A percentile compares a stretch with the other conserved stretches of the same genome.
Conservation (phyloP, 805 yeast species). For the Kuraishia hungarica region DNA sequence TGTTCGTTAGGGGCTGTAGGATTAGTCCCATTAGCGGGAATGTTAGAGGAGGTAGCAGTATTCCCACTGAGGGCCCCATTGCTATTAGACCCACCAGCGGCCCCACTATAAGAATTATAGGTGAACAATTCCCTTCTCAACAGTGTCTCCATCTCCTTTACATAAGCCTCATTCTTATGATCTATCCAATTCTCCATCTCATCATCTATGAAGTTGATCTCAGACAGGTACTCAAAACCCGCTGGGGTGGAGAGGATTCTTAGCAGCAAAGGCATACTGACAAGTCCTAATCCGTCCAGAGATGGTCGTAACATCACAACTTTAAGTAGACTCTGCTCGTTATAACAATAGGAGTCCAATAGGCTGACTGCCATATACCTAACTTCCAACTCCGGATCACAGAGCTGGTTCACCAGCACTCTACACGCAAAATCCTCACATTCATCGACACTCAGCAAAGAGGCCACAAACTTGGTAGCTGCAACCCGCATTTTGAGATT, state of each 20-base stretch:
- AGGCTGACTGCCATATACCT: constrained; percentile 47
- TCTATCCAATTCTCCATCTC: constrained; percentile 67
- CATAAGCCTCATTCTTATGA: constrained; percentile 36
- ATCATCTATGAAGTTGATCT: constrained; percentile 47
- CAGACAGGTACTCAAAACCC: constrained; percentile 63
- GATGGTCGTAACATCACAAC: constrained; percentile 51
- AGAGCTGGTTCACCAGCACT: constrained; percentile 56
- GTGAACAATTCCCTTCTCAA: constrained; percentile 10
- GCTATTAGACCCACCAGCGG: not conserved
- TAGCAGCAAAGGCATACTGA: constrained; percentile 41
- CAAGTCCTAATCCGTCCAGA: constrained; percentile 23
- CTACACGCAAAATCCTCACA: constrained; percentile 41
- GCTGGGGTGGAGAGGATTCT: constrained; percentile 53
- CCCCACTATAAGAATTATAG: not conserved
- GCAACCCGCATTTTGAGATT: constrained; percentile 41
- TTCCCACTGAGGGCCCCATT: constrained; percentile 4
- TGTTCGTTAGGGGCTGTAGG: not conserved
- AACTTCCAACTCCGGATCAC: constrained; percentile 53
- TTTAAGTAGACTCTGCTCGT: constrained; percentile 33
- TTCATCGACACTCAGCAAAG: constrained; percentile 21
- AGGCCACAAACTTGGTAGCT: constrained; percentile 47
- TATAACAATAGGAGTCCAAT: constrained; percentile 43
- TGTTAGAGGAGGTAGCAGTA: not conserved
- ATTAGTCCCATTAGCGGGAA: not conserved
- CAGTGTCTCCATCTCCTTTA: constrained; percentile 34